Conservation (phyloP, 164 flowering plant species). For the Stephania yunnanensis region DNA sequence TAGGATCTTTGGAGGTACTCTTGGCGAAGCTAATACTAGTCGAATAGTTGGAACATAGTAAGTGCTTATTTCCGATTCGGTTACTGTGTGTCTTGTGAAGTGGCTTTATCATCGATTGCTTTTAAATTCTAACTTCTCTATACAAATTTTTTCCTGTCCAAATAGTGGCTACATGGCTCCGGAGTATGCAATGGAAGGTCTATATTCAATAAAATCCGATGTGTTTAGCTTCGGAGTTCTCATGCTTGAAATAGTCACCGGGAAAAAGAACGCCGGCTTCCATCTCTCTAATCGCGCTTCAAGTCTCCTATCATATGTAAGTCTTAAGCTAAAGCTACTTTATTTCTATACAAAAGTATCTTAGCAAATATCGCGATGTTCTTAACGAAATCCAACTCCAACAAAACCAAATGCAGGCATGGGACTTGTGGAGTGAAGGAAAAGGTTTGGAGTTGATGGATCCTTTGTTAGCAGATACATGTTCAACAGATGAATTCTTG, state of each 20-base stretch:
- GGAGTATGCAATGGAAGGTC: slow-evolving; percentile 33
- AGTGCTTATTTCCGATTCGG: slow-evolving; percentile 6
- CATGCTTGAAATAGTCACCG: slow-evolving; percentile 30
- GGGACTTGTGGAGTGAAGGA: slow-evolving; percentile 37
- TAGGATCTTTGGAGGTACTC: slow-evolving; percentile 30
- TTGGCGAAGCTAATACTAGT: slow-evolving; percentile 25
- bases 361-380: background rate
- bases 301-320: slow-evolving; percentile 19
- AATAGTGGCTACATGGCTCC: slow-evolving; percentile 35
- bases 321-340: background rate
- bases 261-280: slow-evolving; percentile 24
- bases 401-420: slow-evolving; percentile 28
- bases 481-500: slow-evolving; percentile 17
- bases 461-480: slow-evolving; percentile 11
- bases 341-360: background rate
- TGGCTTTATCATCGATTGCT: background rate
- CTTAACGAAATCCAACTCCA: background rate
- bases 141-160: background rate
- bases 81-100: background rate
- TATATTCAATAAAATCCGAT: slow-evolving; percentile 30
- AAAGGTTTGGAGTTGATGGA: slow-evolving; percentile 32
- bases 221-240: slow-evolving; percentile 36
- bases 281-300: slow-evolving; percentile 5
- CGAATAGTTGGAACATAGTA: slow-evolving; percentile 42
- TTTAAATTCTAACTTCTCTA: background rate